Evolutionary conservation across 139 green algal genomes (phyloP).

Genomic region (Micromonas commoda): DNA sequence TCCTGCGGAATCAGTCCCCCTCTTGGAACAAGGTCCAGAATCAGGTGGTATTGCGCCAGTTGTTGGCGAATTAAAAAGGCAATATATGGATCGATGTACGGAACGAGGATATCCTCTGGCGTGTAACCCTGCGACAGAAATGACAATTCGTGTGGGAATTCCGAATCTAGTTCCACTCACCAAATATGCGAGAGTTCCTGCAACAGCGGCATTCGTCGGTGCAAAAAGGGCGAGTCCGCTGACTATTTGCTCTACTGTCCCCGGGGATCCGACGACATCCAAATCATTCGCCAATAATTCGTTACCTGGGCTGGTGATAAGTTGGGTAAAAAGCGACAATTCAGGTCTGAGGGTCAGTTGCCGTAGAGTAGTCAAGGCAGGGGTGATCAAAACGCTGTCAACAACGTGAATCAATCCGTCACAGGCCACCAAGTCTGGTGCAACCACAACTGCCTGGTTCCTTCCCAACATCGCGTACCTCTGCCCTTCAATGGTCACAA

Average conservation of each 20-base stretch:
- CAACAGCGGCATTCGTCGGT: not conserved
- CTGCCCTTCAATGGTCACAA: not conserved
- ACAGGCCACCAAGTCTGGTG: not conserved
- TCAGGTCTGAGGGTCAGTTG: not conserved
- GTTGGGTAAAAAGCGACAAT: not conserved
- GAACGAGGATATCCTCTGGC: not conserved
- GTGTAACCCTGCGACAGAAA: not conserved
- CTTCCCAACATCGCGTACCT: not conserved
- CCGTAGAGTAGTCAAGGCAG: constrained; percentile 3
- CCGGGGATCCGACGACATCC: not conserved
- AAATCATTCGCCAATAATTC: not conserved
- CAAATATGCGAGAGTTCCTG: not conserved
- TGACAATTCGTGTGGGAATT: not conserved
- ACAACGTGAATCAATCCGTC: not conserved
- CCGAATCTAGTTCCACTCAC: not conserved
- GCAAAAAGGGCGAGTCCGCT: not conserved
- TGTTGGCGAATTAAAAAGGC: constrained; percentile 6
- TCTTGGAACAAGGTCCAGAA: not conserved
- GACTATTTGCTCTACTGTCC: constrained; percentile 2
- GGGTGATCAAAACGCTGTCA: not conserved
- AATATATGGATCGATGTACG: not conserved
- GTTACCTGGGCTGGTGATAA: not conserved
- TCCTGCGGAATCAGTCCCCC: not conserved
- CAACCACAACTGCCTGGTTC: not conserved
- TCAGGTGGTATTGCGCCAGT: not conserved